Percentiles rank a stretch among this genome's conserved stretches.
These are phyloP conservation scores for Aegilops tauschii DNA, from an alignment of 176 grass and related monocot genomes.

Conservation along the genomic window DNA sequence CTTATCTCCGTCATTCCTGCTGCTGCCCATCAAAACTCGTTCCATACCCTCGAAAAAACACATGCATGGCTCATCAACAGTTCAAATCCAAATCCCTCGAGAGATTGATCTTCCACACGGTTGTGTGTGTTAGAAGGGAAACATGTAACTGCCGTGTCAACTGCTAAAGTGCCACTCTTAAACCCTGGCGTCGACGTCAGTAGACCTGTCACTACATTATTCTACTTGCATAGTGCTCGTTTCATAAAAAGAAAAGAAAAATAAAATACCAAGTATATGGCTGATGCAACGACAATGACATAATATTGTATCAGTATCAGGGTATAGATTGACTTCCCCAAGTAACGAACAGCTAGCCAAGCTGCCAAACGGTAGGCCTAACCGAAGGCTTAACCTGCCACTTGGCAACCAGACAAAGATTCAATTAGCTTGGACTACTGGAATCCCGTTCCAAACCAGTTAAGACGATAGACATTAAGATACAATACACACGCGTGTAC, in stretches of 20 bases:
- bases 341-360: not conserved
- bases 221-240: not conserved
- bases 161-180: conserved; percentile 3
- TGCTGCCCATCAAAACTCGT: not conserved
- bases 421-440: not conserved
- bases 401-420: conserved; percentile 12
- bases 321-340: not conserved
- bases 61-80: not conserved
- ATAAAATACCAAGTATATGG: not conserved
- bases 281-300: not conserved
- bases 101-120: not conserved
- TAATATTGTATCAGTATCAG: not conserved
- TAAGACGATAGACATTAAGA: not conserved
- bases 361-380: conserved; percentile 32
- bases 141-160: conserved; percentile 12
- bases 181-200: not conserved
- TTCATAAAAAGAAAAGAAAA: not conserved
- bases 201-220: not conserved
- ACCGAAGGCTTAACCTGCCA: conserved; percentile 10
- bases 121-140: not conserved
- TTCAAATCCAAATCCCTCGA: not conserved
- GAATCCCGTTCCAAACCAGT: not conserved
- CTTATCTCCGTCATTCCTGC: too few relatives aligned
- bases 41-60: too few relatives aligned
- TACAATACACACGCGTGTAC: not conserved